Evolutionary conservation across 2,329 filamentous ascomycete genomes (phyloP), one percentile per base, ranked within the genome.

Genomic region (Metarhizium sp.): DNA sequence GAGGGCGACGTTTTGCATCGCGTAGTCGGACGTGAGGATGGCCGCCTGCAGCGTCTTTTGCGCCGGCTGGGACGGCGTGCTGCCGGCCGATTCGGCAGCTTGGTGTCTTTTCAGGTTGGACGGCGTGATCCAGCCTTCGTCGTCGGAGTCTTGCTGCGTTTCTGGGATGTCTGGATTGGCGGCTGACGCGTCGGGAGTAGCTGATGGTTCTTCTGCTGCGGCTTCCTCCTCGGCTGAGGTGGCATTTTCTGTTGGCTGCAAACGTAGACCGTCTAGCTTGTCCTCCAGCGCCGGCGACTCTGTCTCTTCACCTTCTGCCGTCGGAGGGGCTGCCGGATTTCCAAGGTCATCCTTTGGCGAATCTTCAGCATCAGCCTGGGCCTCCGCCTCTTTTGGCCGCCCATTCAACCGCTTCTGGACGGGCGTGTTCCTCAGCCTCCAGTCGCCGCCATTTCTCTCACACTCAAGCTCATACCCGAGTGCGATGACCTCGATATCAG

Each of bases 1-100:
- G 4, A 99, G 80, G 2, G 94, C 82, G 7, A 97, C 91, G 69
- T 97, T 97, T 74, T 97, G 92, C 90, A 99, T 95, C 55, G 94
- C 92, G 72, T 89, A 97, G 75, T 99, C 94, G 55, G 88, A 91
- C 1, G 94, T 97, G 66, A 97, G 86, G 48, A 92, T 85, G n/a
- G 91, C 92, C 16, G 89, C 90, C 71, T 95, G 86, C 62, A 96
- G 86, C 13, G 82, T 83, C 59, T 81, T 81, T 40, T 81, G 77
- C 54, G 82, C 77, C 2, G 78, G 69, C 57, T 76, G 69, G 51
- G 78, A 72, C 45, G 78, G 72, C 20, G 75, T 69, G 1, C 75
- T 70, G 6, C 72, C 61, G 51, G 64, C 63, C 20, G 77, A 72
- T 62, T 92, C 85, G 67, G 84, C 81, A 57, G 81, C 82, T 73